Conservation (phyloP, 2,329 filamentous ascomycete species). For the Fusarium compactum region DNA sequence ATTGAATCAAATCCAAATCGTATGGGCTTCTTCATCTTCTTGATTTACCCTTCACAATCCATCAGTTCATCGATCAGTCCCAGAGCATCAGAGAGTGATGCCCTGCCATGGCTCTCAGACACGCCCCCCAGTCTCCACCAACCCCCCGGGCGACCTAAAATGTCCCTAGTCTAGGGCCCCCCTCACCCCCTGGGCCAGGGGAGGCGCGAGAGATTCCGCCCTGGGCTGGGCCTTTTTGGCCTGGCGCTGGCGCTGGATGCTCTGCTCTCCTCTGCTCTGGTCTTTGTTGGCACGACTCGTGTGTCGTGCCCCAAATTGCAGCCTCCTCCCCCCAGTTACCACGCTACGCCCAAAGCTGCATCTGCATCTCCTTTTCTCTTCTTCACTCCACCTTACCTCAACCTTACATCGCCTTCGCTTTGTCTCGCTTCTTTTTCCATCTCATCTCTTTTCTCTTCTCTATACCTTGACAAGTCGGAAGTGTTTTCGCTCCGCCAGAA, state of each 20-base stretch:
- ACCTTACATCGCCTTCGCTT: conserved; percentile 41
- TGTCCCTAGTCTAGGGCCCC: conserved; percentile 24
- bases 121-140: conserved; percentile 36
- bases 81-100: not conserved
- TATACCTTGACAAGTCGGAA: conserved; percentile 39
- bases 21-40: not conserved
- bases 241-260: conserved; percentile 18
- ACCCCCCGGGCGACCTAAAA: conserved; percentile 28
- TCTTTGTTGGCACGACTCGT: conserved; percentile 49
- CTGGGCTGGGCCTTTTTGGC: conserved; percentile 47
- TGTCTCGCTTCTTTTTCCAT: conserved; percentile 41
- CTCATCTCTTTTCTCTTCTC: conserved; percentile 42
- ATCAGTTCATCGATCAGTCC: conserved; percentile 17
- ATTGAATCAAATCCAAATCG: not conserved
- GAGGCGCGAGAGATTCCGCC: conserved; percentile 49
- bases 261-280: not conserved
- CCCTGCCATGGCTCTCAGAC: not conserved
- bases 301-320: conserved; percentile 50
- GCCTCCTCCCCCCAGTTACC: conserved; percentile 45
- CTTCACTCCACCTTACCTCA: conserved; percentile 46
- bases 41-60: not conserved
- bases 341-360: conserved; percentile 48
- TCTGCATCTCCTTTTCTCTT: conserved; percentile 50
- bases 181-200: conserved; percentile 48
- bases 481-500: conserved; percentile 27